phyloP scores from a whole-genome alignment of 2,329 filamentous ascomycete species.

The Trichoderma atrobrunneum region DNA sequence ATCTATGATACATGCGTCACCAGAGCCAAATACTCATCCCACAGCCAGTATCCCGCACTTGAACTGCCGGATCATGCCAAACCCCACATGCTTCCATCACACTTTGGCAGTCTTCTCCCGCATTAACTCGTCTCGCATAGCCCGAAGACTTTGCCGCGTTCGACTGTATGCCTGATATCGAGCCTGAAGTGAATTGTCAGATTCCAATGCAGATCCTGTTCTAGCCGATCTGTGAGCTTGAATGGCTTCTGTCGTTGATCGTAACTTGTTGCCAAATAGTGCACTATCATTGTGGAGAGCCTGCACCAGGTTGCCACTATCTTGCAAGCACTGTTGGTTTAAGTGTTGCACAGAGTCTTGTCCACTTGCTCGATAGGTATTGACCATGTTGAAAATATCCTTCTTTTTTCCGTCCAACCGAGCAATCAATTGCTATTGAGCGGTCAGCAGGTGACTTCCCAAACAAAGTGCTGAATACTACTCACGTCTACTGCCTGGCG shows the following conservation, averaged over 20 bases:
- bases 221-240: slow-evolving; percentile 9
- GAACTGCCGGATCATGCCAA: background rate
- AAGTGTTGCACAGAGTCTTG: slow-evolving; percentile 26
- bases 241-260: slow-evolving; percentile 19
- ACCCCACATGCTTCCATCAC: background rate
- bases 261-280: slow-evolving; percentile 22
- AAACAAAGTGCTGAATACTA: background rate
- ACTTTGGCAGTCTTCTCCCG: background rate
- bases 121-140: slow-evolving; percentile 20
- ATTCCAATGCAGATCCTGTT: slow-evolving; percentile 1
- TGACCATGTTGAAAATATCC: slow-evolving; percentile 22
- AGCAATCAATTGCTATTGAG: slow-evolving; percentile 24
- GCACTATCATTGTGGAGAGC: slow-evolving; percentile 23
- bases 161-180: slow-evolving; percentile 23
- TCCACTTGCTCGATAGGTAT: slow-evolving; percentile 25
- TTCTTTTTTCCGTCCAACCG: slow-evolving; percentile 27
- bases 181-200: slow-evolving; percentile 20
- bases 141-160: slow-evolving; percentile 25
- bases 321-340: slow-evolving; percentile 24
- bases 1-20: background rate
- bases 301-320: slow-evolving; percentile 22
- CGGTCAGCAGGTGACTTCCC: background rate
- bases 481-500: slow-evolving; percentile 27
- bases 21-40: background rate
- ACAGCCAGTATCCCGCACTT: background rate